Evolutionary conservation across 78 protist species (phyloP).

Genomic region (Dictyostelium discoideum): DNA sequence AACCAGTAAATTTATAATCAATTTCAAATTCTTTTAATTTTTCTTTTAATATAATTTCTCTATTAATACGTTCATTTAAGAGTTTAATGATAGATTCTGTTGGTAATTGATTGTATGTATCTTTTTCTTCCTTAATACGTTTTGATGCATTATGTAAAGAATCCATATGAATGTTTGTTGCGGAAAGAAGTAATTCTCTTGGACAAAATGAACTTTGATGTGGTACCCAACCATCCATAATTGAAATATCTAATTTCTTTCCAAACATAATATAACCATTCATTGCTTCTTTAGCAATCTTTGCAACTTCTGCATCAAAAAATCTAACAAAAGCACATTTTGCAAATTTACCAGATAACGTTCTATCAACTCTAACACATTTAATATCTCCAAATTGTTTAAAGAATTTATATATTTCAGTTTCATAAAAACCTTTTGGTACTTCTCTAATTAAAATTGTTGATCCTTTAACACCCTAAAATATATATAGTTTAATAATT

Average conservation of each 20-base stretch:
- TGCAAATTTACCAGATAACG: conserved; percentile 58
- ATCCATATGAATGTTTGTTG: not conserved
- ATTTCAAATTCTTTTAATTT: not conserved
- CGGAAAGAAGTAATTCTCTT: not conserved
- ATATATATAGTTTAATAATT: too few species aligned
- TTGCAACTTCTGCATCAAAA: conserved; percentile 79
- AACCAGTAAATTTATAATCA: conserved; percentile 17
- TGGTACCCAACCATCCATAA: not conserved
- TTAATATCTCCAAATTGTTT: conserved; percentile 92
- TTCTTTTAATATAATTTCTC: not conserved
- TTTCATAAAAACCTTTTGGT: conserved; percentile 94
- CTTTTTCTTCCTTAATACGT: not conserved
- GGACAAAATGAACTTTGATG: not conserved
- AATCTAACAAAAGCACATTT: conserved; percentile 90
- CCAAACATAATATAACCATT: conserved; percentile 83
- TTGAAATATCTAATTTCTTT: conserved; percentile 20
- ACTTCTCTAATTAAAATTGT: conserved; percentile 89
- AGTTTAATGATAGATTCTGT: too few species aligned
- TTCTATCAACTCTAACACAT: conserved; percentile 74
- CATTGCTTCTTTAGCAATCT: conserved; percentile 88
- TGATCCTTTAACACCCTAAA: conserved; percentile 39
- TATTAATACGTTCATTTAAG: not conserved
- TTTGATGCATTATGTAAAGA: not conserved
- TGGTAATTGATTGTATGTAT: not conserved
- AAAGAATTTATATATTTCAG: conserved; percentile 85